A percentile compares a stretch with the other conserved stretches of the same genome.
phyloP scores from a whole-genome alignment of 768 basidiomycete species.

The Neoboletus magnificus region DNA sequence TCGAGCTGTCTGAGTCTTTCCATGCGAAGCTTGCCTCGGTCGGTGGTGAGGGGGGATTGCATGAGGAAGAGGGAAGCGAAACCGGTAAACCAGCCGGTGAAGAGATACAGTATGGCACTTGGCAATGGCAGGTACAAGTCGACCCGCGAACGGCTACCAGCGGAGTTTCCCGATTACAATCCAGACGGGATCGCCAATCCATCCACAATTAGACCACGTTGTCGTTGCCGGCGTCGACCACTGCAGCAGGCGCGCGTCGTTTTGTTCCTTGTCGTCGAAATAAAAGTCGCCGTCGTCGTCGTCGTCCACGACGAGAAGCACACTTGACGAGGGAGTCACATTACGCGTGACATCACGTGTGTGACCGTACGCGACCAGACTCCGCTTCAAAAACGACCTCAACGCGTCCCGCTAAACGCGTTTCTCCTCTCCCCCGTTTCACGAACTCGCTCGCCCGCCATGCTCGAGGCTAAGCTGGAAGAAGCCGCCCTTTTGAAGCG shows the following conservation, averaged over 20 bases:
- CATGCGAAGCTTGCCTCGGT: conserved; percentile 47
- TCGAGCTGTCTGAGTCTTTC: conserved; percentile 47
- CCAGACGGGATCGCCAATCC: neutral
- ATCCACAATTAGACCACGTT: conserved; percentile 1
- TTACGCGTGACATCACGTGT: conserved; percentile 24
- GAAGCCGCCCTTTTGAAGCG: conserved; percentile 90
- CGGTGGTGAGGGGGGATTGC: conserved; percentile 28
- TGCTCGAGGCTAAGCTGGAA: conserved; percentile 89
- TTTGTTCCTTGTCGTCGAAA: neutral
- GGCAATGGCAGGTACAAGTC: neutral
- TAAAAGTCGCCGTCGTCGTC: conserved; percentile 2
- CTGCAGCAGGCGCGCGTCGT: neutral
- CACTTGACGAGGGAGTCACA: conserved; percentile 13
- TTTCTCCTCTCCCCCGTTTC: neutral
- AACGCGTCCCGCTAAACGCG: conserved; percentile 31
- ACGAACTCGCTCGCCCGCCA: conserved; percentile 28
- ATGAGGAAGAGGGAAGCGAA: conserved; percentile 2
- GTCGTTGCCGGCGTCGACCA: neutral
- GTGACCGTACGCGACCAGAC: conserved; percentile 31
- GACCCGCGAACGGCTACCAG: neutral
- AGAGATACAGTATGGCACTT: neutral
- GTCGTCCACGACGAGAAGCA: neutral
- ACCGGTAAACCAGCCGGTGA: conserved; percentile 7
- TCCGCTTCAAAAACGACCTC: conserved; percentile 33
- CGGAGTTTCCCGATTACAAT: conserved; percentile 14